These are phyloP conservation scores for Corymbia maculata DNA, from an alignment of 345 rosid species.

Conservation along the genomic window DNA sequence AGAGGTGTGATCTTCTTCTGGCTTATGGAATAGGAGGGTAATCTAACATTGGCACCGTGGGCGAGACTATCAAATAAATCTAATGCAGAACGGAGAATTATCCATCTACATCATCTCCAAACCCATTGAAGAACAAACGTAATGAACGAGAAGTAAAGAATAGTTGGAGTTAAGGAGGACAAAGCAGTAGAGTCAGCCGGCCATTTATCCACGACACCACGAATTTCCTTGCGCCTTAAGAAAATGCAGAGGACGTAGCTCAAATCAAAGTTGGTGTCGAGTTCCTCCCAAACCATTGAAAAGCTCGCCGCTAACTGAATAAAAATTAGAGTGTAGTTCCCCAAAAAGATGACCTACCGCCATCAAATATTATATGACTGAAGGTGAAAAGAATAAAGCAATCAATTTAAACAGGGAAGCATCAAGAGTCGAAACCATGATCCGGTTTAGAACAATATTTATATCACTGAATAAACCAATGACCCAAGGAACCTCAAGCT, in stretches of 20 bases:
- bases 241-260: not conserved
- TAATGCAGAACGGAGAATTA: not conserved
- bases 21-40: not conserved
- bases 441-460: not conserved
- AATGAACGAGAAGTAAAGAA: not conserved
- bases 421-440: not conserved
- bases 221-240: not conserved
- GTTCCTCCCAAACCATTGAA: not conserved
- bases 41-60: not conserved
- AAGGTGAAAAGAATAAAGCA: not conserved
- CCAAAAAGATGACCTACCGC: not conserved
- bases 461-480: not conserved
- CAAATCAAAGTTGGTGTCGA: not conserved
- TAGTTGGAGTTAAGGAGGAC: not conserved
- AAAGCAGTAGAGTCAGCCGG: not conserved
- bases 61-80: not conserved
- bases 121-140: not conserved
- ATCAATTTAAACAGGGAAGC: not conserved
- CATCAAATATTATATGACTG: not conserved
- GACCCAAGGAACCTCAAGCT: not conserved
- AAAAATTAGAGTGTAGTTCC: not conserved
- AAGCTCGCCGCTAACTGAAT: not conserved
- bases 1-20: not conserved
- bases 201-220: not conserved
- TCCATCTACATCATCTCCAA: not conserved